Percentiles rank a stretch among this genome's conserved stretches.
phyloP scores from a whole-genome alignment of 129 eudicot species.

The Sambucus nigra region DNA sequence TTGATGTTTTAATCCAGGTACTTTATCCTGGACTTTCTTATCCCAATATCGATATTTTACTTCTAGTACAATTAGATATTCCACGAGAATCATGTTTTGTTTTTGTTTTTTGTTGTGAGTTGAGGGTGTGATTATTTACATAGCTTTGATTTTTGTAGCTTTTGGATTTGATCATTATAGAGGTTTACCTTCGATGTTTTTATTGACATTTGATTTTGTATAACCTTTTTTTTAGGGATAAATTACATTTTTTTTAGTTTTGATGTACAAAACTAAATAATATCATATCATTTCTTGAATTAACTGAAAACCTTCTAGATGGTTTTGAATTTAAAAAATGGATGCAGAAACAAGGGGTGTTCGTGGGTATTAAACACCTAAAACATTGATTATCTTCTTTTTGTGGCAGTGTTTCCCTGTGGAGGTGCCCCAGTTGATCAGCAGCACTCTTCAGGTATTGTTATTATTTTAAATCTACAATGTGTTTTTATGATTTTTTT shows the following conservation, averaged over 20 bases:
- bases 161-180: too few species aligned
- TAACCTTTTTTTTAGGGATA: too few species aligned
- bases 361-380: background rate
- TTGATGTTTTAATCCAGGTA: constrained; percentile 88
- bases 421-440: constrained; percentile 79
- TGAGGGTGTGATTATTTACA: too few species aligned
- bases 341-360: too few species aligned
- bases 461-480: background rate
- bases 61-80: background rate
- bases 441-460: constrained; percentile 77
- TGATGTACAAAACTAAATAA: too few species aligned
- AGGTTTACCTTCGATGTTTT: too few species aligned
- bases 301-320: background rate
- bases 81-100: background rate
- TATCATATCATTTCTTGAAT: background rate
- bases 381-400: background rate
- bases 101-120: too few species aligned
- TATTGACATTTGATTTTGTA: too few species aligned
- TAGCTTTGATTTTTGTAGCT: too few species aligned
- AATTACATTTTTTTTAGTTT: too few species aligned
- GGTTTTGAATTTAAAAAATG: background rate
- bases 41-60: background rate
- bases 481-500: background rate
- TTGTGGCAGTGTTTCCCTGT: constrained; percentile 73
- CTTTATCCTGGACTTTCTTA: background rate